Evolutionary conservation across 495 filamentous ascomycete species (phyloP).

Genomic region (Lepidopterella palustris): DNA sequence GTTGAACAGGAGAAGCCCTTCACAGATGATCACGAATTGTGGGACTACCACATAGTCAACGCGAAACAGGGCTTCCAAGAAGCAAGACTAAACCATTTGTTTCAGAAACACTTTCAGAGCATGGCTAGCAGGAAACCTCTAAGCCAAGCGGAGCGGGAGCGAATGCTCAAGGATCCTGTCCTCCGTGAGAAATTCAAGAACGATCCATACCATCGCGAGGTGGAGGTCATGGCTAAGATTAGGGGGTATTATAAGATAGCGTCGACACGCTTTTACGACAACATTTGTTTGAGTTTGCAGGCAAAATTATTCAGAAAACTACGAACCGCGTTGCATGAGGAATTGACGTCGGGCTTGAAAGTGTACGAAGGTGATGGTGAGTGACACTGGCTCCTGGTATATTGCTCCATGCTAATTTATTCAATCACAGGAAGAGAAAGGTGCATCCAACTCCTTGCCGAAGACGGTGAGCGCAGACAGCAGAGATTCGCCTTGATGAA

Average conservation of each 20-base stretch:
- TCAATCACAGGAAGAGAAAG: conserved; percentile 33
- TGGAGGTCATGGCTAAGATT: conserved; percentile 46
- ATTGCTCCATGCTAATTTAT: not conserved
- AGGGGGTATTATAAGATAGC: conserved; percentile 52
- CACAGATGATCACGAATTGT: conserved; percentile 2
- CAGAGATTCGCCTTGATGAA: conserved; percentile 37
- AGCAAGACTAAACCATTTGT: no score
- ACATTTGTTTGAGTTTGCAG: conserved; percentile 43
- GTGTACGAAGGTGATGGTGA: conserved; percentile 32
- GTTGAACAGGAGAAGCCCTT: conserved; percentile 11
- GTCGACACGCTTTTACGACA: conserved; percentile 44
- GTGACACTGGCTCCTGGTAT: not conserved
- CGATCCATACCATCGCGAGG: conserved; percentile 43
- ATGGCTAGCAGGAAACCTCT: not conserved
- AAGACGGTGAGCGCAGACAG: conserved; percentile 43
- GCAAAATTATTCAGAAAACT: conserved; percentile 44
- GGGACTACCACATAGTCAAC: not conserved
- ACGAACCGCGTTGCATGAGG: conserved; percentile 34
- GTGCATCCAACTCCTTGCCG: conserved; percentile 45
- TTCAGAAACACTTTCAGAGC: conserved; percentile 1
- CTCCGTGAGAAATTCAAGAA: conserved; percentile 24
- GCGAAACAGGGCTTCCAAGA: not conserved
- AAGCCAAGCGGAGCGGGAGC: not conserved
- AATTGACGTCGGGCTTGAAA: conserved; percentile 36
- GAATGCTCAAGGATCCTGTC: conserved; percentile 1